Conservation (phyloP, 176 grass and related monocot species). For the Canna indica region DNA sequence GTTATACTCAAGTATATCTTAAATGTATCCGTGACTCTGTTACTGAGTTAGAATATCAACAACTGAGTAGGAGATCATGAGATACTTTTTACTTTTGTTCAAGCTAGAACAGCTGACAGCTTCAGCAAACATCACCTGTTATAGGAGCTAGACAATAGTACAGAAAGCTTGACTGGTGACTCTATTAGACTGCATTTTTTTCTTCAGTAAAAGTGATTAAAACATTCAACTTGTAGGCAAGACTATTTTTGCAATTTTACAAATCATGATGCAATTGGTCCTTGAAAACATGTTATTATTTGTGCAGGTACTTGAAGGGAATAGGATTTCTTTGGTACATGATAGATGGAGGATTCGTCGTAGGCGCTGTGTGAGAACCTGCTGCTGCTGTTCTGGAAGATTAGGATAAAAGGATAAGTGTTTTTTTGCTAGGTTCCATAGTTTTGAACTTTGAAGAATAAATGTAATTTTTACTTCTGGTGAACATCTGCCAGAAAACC, state of each 20-base stretch:
- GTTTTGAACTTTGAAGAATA: not conserved
- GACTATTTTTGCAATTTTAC: not conserved
- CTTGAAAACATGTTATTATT: not conserved
- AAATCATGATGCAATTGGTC: not conserved
- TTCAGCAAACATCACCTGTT: not conserved
- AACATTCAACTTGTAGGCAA: not conserved
- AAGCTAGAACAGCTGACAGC: not conserved
- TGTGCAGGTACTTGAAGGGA: conserved; percentile 1
- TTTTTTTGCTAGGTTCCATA: not conserved
- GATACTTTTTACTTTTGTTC: not conserved
- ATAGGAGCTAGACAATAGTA: not conserved
- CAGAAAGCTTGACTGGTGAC: not conserved
- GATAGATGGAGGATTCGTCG: not conserved
- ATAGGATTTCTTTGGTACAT: not conserved
- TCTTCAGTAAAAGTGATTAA: not conserved
- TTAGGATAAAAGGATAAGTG: not conserved
- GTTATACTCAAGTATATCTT: too few relatives aligned
- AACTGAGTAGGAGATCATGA: not conserved
- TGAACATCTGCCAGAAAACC: not conserved
- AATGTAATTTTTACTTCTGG: not conserved
- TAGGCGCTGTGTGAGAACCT: not conserved
- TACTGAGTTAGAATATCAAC: not conserved
- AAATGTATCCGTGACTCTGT: too few relatives aligned
- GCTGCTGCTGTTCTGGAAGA: not conserved
- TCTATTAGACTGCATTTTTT: not conserved